Base-by-base conservation (phyloP, 78 protist species). In the Dictyostelium capitatum region DNA sequence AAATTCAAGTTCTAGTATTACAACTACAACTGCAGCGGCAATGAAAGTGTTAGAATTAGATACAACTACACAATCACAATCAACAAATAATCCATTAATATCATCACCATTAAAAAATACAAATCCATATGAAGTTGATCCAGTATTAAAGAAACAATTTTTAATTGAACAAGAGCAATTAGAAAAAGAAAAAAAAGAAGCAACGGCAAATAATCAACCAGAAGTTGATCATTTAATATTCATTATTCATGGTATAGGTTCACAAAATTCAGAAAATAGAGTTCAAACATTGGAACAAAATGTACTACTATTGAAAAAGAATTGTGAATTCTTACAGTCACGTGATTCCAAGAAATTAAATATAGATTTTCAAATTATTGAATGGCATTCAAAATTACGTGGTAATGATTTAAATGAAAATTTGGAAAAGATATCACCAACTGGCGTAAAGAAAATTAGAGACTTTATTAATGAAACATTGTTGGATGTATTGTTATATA, bases 331-430 rank as follows among this genome's bases (percentile, higher is more conserved):
- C 4, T 54, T 43, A 20, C 85, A 80, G 37, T 20, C 57, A 17
- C 43, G 43, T n/a, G 14, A 17, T n/a, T 10, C 50, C 37, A 41
- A 59, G 6, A 51, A 54, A 20, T 30, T 78, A 19, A 78, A 78
- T 17, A 23, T 80, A 57, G 85, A 80, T 20, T 80, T 80, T 46
- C 54, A 57, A 59, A 80, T 80, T 37, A 59, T 80, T 41, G 85
- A 80, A 59, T 80, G 85, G 85, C 85, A 80, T 80, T 80, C 85
- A 80, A 80, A 80, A 47, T 28, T 80, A 17, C 32, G 85, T 57
- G 59, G 43, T 4, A 37, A 30, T 6, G 37, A 37, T 43, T 30
- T 65, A 41, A 65, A 30, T 6, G 51, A 15, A 5, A 51, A 80
- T 28, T 46, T 80, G 0, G 85, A 80, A 25, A 80, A 80, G 43